A percentile compares a stretch with the other conserved stretches of the same genome.
These are phyloP conservation scores for Lecanicillium sp. DNA, from an alignment of 2,329 filamentous ascomycete species.

Conservation along the genomic window DNA sequence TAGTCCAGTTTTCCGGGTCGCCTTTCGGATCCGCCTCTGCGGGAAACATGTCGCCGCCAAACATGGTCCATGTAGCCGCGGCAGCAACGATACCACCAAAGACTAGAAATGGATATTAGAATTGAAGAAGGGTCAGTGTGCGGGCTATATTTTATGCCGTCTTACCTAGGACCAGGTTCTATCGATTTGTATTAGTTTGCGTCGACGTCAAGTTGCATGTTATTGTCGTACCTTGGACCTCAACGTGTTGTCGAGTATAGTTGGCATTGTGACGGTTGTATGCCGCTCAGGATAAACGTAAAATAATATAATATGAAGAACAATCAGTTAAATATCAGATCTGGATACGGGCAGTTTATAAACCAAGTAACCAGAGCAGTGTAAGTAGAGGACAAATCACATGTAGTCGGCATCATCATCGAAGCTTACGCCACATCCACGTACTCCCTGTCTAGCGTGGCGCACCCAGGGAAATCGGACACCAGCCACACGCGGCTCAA, in stretches of 20 bases:
- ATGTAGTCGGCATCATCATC: slow-evolving; percentile 1
- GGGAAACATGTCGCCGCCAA: slow-evolving; percentile 80
- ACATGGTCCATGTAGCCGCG: slow-evolving; percentile 76
- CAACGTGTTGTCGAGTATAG: slow-evolving; percentile 59
- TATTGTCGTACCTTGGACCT: slow-evolving; percentile 54
- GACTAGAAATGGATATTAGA: slow-evolving; percentile 31
- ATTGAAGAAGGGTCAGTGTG: too few species aligned
- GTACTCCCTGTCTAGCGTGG: neutral
- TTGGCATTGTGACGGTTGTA: slow-evolving; percentile 49
- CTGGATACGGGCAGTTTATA: too few species aligned
- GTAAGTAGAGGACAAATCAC: neutral
- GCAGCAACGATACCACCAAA: slow-evolving; percentile 79
- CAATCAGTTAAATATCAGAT: neutral
- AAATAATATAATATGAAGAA: neutral
- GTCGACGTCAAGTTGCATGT: slow-evolving; percentile 8
- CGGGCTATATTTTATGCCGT: neutral
- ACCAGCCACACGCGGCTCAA: neutral
- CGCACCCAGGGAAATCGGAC: too few species aligned
- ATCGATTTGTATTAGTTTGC: slow-evolving; percentile 9
- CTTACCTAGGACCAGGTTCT: slow-evolving; percentile 65
- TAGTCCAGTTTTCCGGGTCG: slow-evolving; percentile 64
- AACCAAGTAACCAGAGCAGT: too few species aligned
- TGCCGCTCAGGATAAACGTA: neutral
- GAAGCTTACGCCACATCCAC: slow-evolving; percentile 7
- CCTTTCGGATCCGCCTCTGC: slow-evolving; percentile 67